A percentile compares a stretch with the other conserved stretches of the same genome.
Conservation (phyloP, 441 rosid genomes). For the Mallotus japonicus region DNA sequence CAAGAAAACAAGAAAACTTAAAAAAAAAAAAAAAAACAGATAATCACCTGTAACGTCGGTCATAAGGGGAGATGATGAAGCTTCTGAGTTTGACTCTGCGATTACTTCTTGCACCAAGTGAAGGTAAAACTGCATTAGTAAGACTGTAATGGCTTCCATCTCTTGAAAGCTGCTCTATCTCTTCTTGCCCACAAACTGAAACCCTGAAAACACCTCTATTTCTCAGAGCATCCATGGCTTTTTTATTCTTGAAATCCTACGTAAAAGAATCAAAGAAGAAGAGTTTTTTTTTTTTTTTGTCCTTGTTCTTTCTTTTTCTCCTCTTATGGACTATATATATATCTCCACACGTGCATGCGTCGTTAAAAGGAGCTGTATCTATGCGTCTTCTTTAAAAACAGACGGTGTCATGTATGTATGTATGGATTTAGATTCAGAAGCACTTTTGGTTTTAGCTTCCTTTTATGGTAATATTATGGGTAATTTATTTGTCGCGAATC, state of each 20-base stretch:
- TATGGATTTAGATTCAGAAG: no score
- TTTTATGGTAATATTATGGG: no score
- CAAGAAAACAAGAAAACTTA: background rate
- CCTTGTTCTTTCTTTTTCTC: no score
- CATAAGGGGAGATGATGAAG: conserved; percentile 71
- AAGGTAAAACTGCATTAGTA: conserved; percentile 76
- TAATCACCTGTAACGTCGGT: conserved; percentile 72
- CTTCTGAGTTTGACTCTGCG: conserved; percentile 64
- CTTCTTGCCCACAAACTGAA: conserved; percentile 57
- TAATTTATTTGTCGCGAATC: no score
- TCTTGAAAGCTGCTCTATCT: conserved; percentile 74
- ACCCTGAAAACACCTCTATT: conserved; percentile 36
- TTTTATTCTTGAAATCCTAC: background rate
- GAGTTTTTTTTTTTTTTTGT: no score
- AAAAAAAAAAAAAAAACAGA: background rate
- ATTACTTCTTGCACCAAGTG: conserved; percentile 89
- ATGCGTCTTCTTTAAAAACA: background rate
- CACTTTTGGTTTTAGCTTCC: background rate
- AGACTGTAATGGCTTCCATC: conserved; percentile 92
- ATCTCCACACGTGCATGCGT: no score
- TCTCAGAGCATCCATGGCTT: conserved; percentile 34
- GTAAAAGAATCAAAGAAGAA: background rate
- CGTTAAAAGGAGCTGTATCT: background rate
- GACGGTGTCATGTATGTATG: no score
- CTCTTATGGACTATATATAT: no score